Conservation (phyloP, 179 eudicot species). For the Corrigiola litoralis region DNA sequence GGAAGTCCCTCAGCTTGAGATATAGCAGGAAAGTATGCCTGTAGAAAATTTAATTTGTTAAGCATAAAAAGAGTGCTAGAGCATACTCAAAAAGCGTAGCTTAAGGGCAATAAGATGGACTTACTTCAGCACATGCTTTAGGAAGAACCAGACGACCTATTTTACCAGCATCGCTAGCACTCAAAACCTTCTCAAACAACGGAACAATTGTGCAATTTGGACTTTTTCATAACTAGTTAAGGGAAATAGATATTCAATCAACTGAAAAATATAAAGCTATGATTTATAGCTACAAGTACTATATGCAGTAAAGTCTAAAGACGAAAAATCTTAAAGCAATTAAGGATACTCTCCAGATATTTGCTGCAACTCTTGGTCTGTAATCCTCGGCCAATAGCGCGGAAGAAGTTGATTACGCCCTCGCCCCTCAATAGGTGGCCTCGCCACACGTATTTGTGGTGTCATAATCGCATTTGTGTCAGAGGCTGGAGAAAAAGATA, state of each 20-base stretch:
- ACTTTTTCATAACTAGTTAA: constrained; percentile 49
- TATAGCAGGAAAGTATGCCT: constrained; percentile 98
- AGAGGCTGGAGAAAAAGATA: constrained; percentile 42
- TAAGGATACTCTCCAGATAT: constrained; percentile 98
- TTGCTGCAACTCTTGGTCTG: constrained; percentile 94
- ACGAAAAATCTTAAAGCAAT: background rate
- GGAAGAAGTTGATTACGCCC: constrained; percentile 92
- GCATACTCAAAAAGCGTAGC: constrained; percentile 2
- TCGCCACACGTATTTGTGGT: constrained; percentile 71
- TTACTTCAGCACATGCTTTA: constrained; percentile 99
- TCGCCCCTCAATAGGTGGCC: constrained; percentile 90
- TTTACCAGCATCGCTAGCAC: constrained; percentile 99
- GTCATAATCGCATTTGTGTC: constrained; percentile 39
- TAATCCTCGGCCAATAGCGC: constrained; percentile 98
- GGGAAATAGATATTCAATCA: constrained; percentile 27
- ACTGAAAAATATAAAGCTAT: background rate
- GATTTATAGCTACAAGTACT: background rate
- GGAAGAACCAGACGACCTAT: constrained; percentile 99
- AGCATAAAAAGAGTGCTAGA: background rate
- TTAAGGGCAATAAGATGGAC: constrained; percentile 21
- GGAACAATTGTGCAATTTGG: constrained; percentile 91
- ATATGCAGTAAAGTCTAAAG: background rate
- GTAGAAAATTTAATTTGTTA: constrained; percentile 21
- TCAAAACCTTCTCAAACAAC: constrained; percentile 90
- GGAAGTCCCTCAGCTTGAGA: constrained; percentile 99